These are phyloP conservation scores for Diplodia mutila DNA, from an alignment of 2,329 filamentous ascomycete species.

Conservation along the genomic window DNA sequence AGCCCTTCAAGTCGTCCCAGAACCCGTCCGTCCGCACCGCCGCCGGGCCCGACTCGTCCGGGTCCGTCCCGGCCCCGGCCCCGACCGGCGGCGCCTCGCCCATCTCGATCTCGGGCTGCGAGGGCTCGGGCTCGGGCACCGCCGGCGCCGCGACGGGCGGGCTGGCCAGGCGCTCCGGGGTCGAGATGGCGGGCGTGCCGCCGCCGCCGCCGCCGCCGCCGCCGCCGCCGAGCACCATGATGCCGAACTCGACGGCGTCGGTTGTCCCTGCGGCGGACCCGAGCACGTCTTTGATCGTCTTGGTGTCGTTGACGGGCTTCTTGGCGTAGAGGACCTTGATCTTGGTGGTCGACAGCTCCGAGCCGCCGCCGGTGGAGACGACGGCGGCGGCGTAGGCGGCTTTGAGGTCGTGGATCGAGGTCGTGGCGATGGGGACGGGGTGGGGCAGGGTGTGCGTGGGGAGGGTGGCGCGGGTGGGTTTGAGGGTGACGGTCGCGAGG, in stretches of 20 bases:
- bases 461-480: constrained; percentile 65
- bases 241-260: constrained; percentile 71
- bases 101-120: constrained; percentile 17
- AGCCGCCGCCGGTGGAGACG: constrained; percentile 48
- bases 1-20: constrained; percentile 83
- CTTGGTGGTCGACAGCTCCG: constrained; percentile 60
- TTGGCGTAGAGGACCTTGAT: constrained; percentile 85
- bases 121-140: background rate
- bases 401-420: constrained; percentile 80
- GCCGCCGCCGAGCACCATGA: constrained; percentile 82
- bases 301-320: constrained; percentile 79
- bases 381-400: constrained; percentile 59
- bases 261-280: constrained; percentile 59
- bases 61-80: constrained; percentile 48
- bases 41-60: too few relatives aligned
- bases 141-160: background rate
- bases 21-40: constrained; percentile 73
- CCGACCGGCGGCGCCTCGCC: constrained; percentile 47
- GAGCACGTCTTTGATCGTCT: constrained; percentile 75
- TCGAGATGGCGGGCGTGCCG: constrained; percentile 13
- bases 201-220: constrained; percentile 34
- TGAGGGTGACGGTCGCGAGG: constrained; percentile 62
- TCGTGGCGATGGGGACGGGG: constrained; percentile 62
- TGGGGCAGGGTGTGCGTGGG: constrained; percentile 66
- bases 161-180: constrained; percentile 13